Evolutionary conservation across 2,329 filamentous ascomycete genomes (phyloP).

Genomic region (Arthrinium puccinioides): DNA sequence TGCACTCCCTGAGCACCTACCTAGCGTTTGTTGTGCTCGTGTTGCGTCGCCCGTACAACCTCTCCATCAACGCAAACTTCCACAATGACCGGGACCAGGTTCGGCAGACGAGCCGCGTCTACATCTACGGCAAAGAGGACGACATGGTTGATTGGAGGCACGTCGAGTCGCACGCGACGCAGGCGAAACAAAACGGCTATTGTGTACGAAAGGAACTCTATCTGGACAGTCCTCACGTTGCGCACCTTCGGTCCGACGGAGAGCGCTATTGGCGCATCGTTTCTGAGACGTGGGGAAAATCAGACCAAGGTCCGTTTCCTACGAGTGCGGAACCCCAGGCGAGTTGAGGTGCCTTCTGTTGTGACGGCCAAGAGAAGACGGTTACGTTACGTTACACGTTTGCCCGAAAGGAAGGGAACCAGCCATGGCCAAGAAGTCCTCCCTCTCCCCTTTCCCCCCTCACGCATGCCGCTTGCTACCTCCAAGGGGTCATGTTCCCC

Average conservation of each 20-base stretch:
- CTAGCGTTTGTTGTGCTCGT: slow-evolving; percentile 21
- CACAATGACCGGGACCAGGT: slow-evolving; percentile 28
- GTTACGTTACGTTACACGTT: background rate
- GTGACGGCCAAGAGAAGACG: too few relatives aligned
- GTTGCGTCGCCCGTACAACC: slow-evolving; percentile 20
- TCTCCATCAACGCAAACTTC: slow-evolving; percentile 25
- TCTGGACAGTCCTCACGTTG: slow-evolving; percentile 40
- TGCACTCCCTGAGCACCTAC: slow-evolving; percentile 24
- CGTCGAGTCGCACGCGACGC: slow-evolving; percentile 39
- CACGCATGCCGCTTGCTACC: background rate
- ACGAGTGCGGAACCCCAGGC: too few relatives aligned
- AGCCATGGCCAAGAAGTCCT: background rate
- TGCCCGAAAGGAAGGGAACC: background rate
- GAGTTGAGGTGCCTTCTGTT: too few relatives aligned
- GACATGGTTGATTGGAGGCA: slow-evolving; percentile 36
- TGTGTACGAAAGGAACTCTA: slow-evolving; percentile 38
- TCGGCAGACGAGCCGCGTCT: slow-evolving; percentile 37
- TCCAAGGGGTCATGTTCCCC: too few relatives aligned
- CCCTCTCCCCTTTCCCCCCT: too few relatives aligned
- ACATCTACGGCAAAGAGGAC: slow-evolving; percentile 44
- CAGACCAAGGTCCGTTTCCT: slow-evolving; percentile 8
- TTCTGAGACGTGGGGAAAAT: slow-evolving; percentile 38
- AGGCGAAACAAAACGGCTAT: slow-evolving; percentile 32
- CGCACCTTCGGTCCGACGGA: slow-evolving; percentile 37
- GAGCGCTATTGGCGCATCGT: slow-evolving; percentile 44